Conservation (phyloP, 1,139 yeast species). For the Pichia sp. region DNA sequence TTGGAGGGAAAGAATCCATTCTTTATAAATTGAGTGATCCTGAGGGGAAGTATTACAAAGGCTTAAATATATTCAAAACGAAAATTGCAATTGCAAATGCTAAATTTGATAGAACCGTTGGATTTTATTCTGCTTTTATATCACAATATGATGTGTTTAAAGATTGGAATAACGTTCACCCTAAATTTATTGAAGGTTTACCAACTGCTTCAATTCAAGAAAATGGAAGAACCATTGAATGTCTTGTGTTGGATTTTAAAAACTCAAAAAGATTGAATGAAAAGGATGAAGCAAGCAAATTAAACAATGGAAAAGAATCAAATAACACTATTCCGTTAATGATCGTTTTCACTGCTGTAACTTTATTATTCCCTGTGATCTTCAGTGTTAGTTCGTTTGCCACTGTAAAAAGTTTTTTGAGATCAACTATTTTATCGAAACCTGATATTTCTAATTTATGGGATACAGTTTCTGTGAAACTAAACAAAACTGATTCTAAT, state of each 20-base stretch:
- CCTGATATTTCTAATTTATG: constrained; percentile 21
- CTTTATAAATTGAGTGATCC: constrained; percentile 54
- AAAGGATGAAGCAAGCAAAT: no score
- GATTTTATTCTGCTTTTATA: constrained; percentile 49
- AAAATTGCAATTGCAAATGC: constrained; percentile 66
- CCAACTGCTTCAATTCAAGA: constrained; percentile 19
- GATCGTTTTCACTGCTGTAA: constrained; percentile 23
- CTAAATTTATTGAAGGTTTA: constrained; percentile 37
- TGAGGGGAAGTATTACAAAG: constrained; percentile 44
- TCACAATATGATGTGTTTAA: constrained; percentile 47
- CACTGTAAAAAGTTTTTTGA: constrained; percentile 27
- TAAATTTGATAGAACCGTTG: constrained; percentile 61
- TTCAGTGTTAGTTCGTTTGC: constrained; percentile 38
- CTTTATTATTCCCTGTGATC: constrained; percentile 50
- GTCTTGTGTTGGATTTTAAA: constrained; percentile 52
- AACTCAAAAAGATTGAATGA: constrained; percentile 18
- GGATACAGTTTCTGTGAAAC: constrained; percentile 8
- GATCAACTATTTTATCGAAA: constrained; percentile 18
- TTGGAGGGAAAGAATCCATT: constrained; percentile 40
- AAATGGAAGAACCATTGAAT: constrained; percentile 36
- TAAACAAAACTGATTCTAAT: background rate
- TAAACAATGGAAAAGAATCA: background rate
- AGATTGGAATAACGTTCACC: constrained; percentile 36
- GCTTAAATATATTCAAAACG: constrained; percentile 50
- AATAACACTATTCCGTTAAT: constrained; percentile 12